Evolutionary conservation across 2,329 filamentous ascomycete species (phyloP).

Genomic region (Colletotrichum siamense): DNA sequence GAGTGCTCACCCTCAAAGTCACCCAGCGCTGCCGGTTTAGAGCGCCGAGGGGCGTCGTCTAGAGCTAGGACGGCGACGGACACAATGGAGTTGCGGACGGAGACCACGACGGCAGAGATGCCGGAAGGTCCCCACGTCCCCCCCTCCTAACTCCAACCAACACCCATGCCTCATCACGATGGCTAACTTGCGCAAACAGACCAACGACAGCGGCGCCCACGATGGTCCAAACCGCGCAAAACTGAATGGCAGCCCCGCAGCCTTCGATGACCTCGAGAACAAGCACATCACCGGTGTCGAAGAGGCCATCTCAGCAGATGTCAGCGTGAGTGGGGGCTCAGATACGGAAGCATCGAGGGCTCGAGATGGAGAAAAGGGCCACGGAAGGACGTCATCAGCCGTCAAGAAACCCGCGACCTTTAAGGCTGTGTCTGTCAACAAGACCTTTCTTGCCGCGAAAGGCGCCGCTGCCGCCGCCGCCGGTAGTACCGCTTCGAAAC

Average conservation of each 20-base stretch:
- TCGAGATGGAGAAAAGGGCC: constrained; percentile 62
- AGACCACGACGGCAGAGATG: not conserved
- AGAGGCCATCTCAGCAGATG: constrained; percentile 67
- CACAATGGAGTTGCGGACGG: not conserved
- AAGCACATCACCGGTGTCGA: constrained; percentile 65
- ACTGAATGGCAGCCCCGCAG: constrained; percentile 54
- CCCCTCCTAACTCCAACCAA: not conserved
- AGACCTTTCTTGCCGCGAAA: constrained; percentile 82
- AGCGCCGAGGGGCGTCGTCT: not conserved
- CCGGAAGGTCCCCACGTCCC: not conserved
- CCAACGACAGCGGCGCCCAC: constrained; percentile 44
- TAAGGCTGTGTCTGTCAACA: constrained; percentile 86
- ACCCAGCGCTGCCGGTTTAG: not conserved
- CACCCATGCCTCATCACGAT: not conserved
- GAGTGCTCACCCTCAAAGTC: constrained; percentile 30
- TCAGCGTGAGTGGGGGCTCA: constrained; percentile 75
- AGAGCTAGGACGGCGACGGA: not conserved
- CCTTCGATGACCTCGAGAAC: constrained; percentile 57
- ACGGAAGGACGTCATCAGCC: constrained; percentile 62
- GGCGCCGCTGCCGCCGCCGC: constrained; percentile 48
- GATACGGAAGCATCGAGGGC: constrained; percentile 76
- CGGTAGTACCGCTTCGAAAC: constrained; percentile 39
- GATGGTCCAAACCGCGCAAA: constrained; percentile 49
- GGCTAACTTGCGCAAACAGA: constrained; percentile 35
- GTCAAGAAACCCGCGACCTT: constrained; percentile 80